phyloP scores from a whole-genome alignment of 2,329 filamentous ascomycete genomes.

The Trichoderma sp. region DNA sequence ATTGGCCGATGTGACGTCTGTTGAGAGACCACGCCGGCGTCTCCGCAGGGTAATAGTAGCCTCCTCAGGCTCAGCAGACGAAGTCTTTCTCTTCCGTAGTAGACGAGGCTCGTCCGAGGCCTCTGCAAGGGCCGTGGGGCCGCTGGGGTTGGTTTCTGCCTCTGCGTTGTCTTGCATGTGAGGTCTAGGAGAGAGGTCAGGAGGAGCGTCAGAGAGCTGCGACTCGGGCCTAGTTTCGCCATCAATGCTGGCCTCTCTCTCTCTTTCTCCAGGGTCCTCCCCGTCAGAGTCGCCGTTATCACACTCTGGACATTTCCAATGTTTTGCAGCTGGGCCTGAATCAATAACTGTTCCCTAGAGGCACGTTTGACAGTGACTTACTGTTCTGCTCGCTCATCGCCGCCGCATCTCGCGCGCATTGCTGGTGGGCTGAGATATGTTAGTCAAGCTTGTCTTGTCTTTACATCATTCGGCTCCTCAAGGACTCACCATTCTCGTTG shows the following conservation, averaged over 20 bases:
- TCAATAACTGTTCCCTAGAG: conserved; percentile 25
- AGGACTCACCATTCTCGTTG: conserved; percentile 71
- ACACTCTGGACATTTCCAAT: conserved; percentile 54
- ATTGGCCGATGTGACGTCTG: conserved; percentile 38
- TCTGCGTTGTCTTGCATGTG: conserved; percentile 41
- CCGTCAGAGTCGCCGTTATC: conserved; percentile 32
- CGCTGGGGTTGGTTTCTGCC: conserved; percentile 70
- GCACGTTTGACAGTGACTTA: conserved; percentile 19
- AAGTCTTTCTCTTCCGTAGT: conserved; percentile 80
- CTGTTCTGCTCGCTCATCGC: conserved; percentile 36
- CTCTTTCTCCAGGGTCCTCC: conserved; percentile 28
- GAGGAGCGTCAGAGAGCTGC: conserved; percentile 33
- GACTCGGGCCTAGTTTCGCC: conserved; percentile 26
- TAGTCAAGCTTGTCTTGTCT: conserved; percentile 29
- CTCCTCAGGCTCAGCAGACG: conserved; percentile 63
- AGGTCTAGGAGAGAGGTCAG: conserved; percentile 65
- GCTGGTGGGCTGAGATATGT: conserved; percentile 71
- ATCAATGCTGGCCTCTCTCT: conserved; percentile 23
- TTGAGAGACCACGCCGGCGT: conserved; percentile 48
- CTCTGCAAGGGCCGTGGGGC: conserved; percentile 67
- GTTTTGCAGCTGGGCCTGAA: conserved; percentile 37
- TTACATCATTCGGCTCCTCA: neutral
- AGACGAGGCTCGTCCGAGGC: conserved; percentile 72
- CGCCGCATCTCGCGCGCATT: conserved; percentile 73
- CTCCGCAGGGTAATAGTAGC: conserved; percentile 51